Base-by-base conservation (phyloP, 169 alveolate genomes). In the Plasmodium ovale region DNA sequence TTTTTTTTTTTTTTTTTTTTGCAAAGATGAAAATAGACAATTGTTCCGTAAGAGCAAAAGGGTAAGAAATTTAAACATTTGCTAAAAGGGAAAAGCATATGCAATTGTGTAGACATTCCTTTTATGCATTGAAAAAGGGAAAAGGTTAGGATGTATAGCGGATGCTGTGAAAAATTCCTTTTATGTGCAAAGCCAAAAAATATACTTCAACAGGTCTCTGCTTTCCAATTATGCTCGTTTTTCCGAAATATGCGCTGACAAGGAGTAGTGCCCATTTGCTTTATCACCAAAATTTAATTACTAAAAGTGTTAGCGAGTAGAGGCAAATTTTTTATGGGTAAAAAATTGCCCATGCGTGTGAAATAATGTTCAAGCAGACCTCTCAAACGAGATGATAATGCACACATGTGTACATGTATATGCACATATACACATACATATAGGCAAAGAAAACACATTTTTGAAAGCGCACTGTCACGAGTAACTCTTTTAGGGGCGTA, bases 21-120 rank as follows among this genome's bases (percentile, higher is more conserved):
- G 25, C 49, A 25, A 33, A 47, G 39, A 9, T 44, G 35, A 35
- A 68, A 44, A 23, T 68, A 69, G 82, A 69, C 82, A 69, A 69
- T 69, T 42, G 67, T 33, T 49, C 9, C 72, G 10, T 42, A 44
- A 21, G 23, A 5, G n/a, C n/a, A n/a, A n/a, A n/a, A n/a, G n/a
- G n/a, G n/a, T 9, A 69, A 27, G 42, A 39, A 27, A 49, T 21
- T 69, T 10, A 31, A 10, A 3, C 6, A 27, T 19, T 7, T 21
- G 19, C 9, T 19, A 53, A 25, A 39, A 2, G 2, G 19, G 47
- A 27, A 27, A 49, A 21, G 27, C 19, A 54, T n/a, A 39, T 39
- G 5, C 9, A 39, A 39, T 39, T 9, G 51, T 39, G 51, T 39
- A 39, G 5, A 39, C 9, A 9, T 39, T 39, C 51, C 51, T 39